These are phyloP conservation scores for Lobosporangium transversale DNA, from an alignment of 192 early-diverging fungal species.

Conservation along the genomic window DNA sequence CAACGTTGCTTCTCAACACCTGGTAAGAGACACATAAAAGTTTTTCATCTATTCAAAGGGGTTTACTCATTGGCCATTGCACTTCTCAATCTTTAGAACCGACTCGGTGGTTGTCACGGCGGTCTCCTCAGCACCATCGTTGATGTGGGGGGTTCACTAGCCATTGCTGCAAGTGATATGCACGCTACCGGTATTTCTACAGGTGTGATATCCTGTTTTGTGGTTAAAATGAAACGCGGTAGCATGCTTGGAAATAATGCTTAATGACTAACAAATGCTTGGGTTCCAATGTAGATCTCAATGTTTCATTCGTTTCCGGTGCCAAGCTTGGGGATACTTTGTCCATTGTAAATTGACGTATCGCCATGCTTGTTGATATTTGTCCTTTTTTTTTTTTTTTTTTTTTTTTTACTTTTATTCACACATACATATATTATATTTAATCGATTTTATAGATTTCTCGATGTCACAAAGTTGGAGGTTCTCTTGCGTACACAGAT, in stretches of 20 bases:
- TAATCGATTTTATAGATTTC: slow-evolving; percentile 42
- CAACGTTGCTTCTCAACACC: slow-evolving; percentile 56
- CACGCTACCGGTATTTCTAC: slow-evolving; percentile 65
- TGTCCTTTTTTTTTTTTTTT: background rate
- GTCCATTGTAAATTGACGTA: slow-evolving; percentile 51
- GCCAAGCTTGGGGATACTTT: slow-evolving; percentile 58
- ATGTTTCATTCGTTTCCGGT: slow-evolving; percentile 62
- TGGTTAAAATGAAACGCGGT: background rate
- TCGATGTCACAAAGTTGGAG: slow-evolving; percentile 61
- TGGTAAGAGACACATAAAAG: too few relatives aligned
- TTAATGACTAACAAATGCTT: background rate
- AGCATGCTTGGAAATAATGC: background rate
- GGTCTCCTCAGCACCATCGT: slow-evolving; percentile 64
- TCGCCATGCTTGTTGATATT: background rate
- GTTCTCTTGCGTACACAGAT: slow-evolving; percentile 63
- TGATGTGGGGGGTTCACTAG: slow-evolving; percentile 65
- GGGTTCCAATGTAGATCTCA: slow-evolving; percentile 52
- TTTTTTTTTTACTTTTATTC: background rate
- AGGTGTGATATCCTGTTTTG: too few relatives aligned
- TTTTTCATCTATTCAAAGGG: background rate
- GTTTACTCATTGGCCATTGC: background rate
- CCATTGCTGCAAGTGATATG: slow-evolving; percentile 60
- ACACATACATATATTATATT: too few relatives aligned
- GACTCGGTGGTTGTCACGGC: slow-evolving; percentile 59
- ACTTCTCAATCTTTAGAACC: slow-evolving; percentile 52